Conservation (phyloP, 202 grass and related monocot species). For the Alloteropsis angusta region DNA sequence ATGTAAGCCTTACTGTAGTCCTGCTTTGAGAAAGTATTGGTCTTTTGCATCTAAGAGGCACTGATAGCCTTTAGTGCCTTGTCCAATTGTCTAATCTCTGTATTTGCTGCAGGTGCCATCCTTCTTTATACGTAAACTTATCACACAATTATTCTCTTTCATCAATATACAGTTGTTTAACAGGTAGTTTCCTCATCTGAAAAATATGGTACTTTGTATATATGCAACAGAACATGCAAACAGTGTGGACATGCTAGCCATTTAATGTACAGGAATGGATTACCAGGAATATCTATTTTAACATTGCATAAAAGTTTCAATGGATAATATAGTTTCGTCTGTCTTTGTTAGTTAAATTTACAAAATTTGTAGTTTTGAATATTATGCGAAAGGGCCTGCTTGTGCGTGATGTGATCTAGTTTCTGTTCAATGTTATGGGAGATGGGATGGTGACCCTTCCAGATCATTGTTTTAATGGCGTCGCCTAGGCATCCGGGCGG, state of each 20-base stretch:
- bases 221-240: neutral
- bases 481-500: no score
- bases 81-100: slow-evolving; percentile 8
- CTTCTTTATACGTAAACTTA: slow-evolving; percentile 94
- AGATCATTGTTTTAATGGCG: neutral
- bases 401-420: neutral
- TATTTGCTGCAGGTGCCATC: slow-evolving; percentile 70
- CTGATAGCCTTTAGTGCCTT: neutral
- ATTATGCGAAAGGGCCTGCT: slow-evolving; percentile 9
- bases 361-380: neutral
- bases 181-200: slow-evolving; percentile 48
- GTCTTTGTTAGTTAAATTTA: neutral
- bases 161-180: slow-evolving; percentile 99
- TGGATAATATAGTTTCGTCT: neutral
- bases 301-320: neutral
- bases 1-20: slow-evolving; percentile 43
- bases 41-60: neutral
- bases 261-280: slow-evolving; percentile 3
- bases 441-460: neutral
- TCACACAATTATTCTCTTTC: slow-evolving; percentile 91
- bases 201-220: neutral
- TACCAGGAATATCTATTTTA: neutral
- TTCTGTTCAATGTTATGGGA: neutral
- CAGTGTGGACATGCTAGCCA: neutral
- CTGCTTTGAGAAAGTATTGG: neutral